Conservation (phyloP, 1,139 yeast species). For the Wickerhamomyces sp. region DNA sequence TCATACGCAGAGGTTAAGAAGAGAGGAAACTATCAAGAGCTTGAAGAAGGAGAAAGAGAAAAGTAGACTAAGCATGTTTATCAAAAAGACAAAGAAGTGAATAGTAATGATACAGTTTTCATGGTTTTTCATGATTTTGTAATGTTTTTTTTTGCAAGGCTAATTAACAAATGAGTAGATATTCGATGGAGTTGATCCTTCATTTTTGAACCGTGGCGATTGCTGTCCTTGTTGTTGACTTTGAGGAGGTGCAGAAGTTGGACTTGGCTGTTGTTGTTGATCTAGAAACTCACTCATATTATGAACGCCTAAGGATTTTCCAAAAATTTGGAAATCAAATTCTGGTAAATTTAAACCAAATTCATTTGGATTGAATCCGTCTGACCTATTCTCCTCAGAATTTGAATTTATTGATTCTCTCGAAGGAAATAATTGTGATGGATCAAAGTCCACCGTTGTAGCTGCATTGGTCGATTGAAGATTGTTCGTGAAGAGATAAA, state of each 20-base stretch:
- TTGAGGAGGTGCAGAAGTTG: too few relatives aligned
- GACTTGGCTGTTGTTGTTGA: too few relatives aligned
- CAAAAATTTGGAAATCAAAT: constrained; percentile 20
- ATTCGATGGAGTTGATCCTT: too few relatives aligned
- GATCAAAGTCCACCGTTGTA: constrained; percentile 19
- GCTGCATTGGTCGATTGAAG: constrained; percentile 15
- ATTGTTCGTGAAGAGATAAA: constrained; percentile 22
- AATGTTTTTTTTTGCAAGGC: too few relatives aligned
- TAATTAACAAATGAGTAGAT: constrained; percentile 11
- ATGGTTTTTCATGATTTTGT: too few relatives aligned
- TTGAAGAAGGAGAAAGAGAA: constrained; percentile 20
- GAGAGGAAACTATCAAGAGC: constrained; percentile 39
- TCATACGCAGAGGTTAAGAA: constrained; percentile 53
- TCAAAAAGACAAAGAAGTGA: constrained; percentile 10
- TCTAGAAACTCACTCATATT: too few relatives aligned
- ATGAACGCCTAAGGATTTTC: too few relatives aligned
- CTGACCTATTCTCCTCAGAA: constrained; percentile 12
- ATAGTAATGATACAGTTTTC: too few relatives aligned
- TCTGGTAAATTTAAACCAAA: constrained; percentile 21
- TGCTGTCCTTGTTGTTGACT: too few relatives aligned
- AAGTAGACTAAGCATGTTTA: constrained; percentile 11
- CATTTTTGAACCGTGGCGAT: too few relatives aligned
- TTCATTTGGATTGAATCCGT: constrained; percentile 14
- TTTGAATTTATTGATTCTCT: constrained; percentile 4
- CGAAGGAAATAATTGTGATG: constrained; percentile 21